A percentile compares a stretch with the other conserved stretches of the same genome.
These are phyloP conservation scores for Ensete ventricosum DNA, from an alignment of 176 grass and related monocot species.

Conservation along the genomic window DNA sequence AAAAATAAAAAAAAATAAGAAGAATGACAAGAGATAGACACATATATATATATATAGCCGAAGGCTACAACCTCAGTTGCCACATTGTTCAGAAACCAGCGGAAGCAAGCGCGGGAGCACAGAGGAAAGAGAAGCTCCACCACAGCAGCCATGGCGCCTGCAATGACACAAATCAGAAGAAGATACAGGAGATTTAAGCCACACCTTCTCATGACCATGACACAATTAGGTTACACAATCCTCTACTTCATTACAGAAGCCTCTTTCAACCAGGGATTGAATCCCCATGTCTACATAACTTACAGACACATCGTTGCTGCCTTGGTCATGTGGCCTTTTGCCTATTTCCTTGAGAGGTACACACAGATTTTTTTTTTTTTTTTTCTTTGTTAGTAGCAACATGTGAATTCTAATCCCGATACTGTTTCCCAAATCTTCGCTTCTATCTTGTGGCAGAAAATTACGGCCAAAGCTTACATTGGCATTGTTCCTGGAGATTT, in stretches of 20 bases:
- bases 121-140: too few relatives aligned
- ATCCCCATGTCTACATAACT: slow-evolving; percentile 65
- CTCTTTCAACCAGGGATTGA: slow-evolving; percentile 58
- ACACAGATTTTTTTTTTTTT: neutral
- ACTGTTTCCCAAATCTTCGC: neutral
- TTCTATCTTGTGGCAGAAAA: slow-evolving; percentile 27
- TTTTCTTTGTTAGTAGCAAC: too few relatives aligned
- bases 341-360: slow-evolving; percentile 81
- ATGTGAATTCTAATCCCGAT: too few relatives aligned
- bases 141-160: neutral
- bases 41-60: too few relatives aligned
- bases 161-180: neutral
- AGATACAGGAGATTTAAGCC: slow-evolving; percentile 39
- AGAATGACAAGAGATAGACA: too few relatives aligned
- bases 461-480: slow-evolving; percentile 59
- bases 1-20: too few relatives aligned
- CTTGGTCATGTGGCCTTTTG: slow-evolving; percentile 55
- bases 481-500: slow-evolving; percentile 67
- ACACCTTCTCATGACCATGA: slow-evolving; percentile 60
- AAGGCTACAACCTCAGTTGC: too few relatives aligned
- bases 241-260: slow-evolving; percentile 92
- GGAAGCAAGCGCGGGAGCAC: too few relatives aligned
- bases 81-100: too few relatives aligned
- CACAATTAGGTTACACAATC: slow-evolving; percentile 71
- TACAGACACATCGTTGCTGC: slow-evolving; percentile 57